Percentiles rank a stretch among this genome's conserved stretches.
These are phyloP conservation scores for Kalaharituber pfeilii DNA, from an alignment of 2,329 filamentous ascomycete species.

Conservation along the genomic window DNA sequence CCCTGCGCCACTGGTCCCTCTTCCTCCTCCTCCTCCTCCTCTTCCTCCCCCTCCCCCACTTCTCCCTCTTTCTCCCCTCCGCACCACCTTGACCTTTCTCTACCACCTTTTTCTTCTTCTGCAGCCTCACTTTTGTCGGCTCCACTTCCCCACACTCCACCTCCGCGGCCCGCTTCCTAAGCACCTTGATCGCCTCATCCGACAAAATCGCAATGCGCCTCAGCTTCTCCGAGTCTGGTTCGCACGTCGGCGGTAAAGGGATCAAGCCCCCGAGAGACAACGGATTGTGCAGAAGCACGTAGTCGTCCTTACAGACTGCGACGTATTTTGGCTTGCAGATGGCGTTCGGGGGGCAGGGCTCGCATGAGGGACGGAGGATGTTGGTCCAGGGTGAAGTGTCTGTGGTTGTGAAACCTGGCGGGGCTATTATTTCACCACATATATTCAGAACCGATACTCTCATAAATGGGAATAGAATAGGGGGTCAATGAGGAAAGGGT, in stretches of 20 bases:
- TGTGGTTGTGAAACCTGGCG: no score
- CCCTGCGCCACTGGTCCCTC: conserved; percentile 35
- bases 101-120: conserved; percentile 74
- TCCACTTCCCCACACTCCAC: conserved; percentile 68
- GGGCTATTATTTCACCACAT: no score
- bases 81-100: conserved; percentile 21
- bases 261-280: conserved; percentile 63
- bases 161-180: conserved; percentile 68
- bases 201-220: conserved; percentile 73
- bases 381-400: conserved; percentile 53
- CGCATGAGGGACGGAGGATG: conserved; percentile 60
- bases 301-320: conserved; percentile 70
- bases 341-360: conserved; percentile 77
- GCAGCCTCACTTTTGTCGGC: conserved; percentile 37
- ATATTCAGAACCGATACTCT: conserved; percentile 41
- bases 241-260: conserved; percentile 77
- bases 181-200: conserved; percentile 68
- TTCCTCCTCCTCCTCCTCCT: conserved; percentile 40
- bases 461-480: conserved; percentile 27
- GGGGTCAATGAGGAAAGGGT: no score
- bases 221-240: conserved; percentile 84
- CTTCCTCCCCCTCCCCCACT: conserved; percentile 37
- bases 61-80: not conserved
- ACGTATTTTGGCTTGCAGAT: conserved; percentile 67
- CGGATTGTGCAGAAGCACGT: conserved; percentile 69